Evolutionary conservation across 805 yeast species (phyloP), one percentile per base, ranked within the genome.

Genomic region (Sungouiozyma intestinalis): DNA sequence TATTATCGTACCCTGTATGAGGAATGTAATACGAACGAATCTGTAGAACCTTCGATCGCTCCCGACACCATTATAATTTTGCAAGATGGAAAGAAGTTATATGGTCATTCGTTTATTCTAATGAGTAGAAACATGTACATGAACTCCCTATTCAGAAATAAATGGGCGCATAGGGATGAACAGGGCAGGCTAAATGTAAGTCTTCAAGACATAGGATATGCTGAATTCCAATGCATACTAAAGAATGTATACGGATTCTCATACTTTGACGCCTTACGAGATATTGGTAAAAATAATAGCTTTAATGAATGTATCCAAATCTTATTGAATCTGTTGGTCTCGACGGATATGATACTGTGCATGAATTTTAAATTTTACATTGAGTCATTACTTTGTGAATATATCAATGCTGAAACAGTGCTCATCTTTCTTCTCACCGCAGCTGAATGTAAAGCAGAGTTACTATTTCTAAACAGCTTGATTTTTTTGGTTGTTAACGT

Each of bases 401-500:
- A 73, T 36, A 71, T 81, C 16, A 60, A 57, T 17, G 61, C 76
- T 9, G 83, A 81, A 16, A 83, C 82, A 51, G 85, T 81, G 1
- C 62, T 76, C 11, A 44, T 69, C 0, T 53, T 86, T 13, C 53
- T 84, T 13, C 62, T 69, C 11, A 78, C 78, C 51, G 71, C 94
- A 0, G 69, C 69, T 37, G 51, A 62, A 16, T 62, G 71, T 38
- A 59, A 70, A 16, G 82, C 86, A 5, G 56, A 61, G 11, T 74
- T 79, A 48, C 58, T 87, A 32, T 67, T 76, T 45, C 67, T 69
- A 39, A 72, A 75, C 41, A 76, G 94, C 54, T 63, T 79, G 19
- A 79, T 85, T 79, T 82, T 73, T 49, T 66, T 85, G 11, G 77
- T 73, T 48, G 69, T 74, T 48, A 85, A 85, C 55, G 62, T 83